These are phyloP conservation scores for Neofusicoccum ribis DNA, from an alignment of 2,329 filamentous ascomycete species.

Conservation along the genomic window DNA sequence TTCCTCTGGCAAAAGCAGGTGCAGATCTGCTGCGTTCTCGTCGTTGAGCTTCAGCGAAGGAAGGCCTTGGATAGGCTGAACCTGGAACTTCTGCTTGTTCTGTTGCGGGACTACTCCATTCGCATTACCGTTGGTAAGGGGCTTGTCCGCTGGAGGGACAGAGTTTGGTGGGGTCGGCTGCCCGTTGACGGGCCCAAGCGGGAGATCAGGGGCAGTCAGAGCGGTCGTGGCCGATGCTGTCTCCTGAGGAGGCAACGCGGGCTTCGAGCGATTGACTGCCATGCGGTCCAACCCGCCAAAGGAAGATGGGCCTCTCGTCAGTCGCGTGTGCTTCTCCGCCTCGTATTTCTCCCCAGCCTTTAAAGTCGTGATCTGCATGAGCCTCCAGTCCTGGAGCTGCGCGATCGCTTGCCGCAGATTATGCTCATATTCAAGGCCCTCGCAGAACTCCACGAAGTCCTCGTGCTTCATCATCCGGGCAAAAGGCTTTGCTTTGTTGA, in stretches of 20 bases:
- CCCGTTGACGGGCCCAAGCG: slow-evolving; percentile 56
- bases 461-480: slow-evolving; percentile 93
- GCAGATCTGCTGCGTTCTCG: slow-evolving; percentile 77
- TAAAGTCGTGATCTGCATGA: slow-evolving; percentile 79
- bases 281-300: slow-evolving; percentile 86
- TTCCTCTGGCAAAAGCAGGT: slow-evolving; percentile 83
- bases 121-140: slow-evolving; percentile 53
- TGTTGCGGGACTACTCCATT: slow-evolving; percentile 41
- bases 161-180: slow-evolving; percentile 42
- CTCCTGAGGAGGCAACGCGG: slow-evolving; percentile 59
- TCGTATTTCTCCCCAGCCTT: slow-evolving; percentile 91
- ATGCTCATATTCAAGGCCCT: slow-evolving; percentile 85
- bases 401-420: slow-evolving; percentile 86
- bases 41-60: slow-evolving; percentile 68
- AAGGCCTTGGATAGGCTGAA: slow-evolving; percentile 61
- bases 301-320: slow-evolving; percentile 60
- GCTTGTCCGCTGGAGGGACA: slow-evolving; percentile 30
- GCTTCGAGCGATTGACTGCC: slow-evolving; percentile 68
- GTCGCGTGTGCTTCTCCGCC: slow-evolving; percentile 75
- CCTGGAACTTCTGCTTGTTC: slow-evolving; percentile 51
- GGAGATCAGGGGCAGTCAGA: slow-evolving; percentile 76
- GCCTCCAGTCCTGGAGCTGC: slow-evolving; percentile 93
- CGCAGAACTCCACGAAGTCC: slow-evolving; percentile 84
- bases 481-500: slow-evolving; percentile 94
- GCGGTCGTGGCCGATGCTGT: slow-evolving; percentile 73